Evolutionary conservation across 257 asterid genomes (phyloP).

Genomic region (Thymus mandschuricus): DNA sequence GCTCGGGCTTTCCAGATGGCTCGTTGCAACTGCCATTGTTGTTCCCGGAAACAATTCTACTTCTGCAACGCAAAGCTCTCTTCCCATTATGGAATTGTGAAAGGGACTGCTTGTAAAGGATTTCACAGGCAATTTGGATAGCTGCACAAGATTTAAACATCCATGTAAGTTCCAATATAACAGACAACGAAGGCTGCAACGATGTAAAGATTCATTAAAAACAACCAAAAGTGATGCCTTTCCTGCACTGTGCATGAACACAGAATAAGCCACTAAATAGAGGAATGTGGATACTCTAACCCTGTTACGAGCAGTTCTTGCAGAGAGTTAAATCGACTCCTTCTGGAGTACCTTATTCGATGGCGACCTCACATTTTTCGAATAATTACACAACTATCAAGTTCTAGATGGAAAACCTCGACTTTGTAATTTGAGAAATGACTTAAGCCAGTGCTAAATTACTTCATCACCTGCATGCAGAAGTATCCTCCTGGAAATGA

Average conservation of each 20-base stretch:
- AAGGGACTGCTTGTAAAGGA: conserved; percentile 68
- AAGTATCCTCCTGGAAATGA: conserved; percentile 60
- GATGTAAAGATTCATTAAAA: background rate
- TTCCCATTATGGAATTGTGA: conserved; percentile 75
- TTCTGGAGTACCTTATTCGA: background rate
- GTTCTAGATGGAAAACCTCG: background rate
- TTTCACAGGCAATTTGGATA: conserved; percentile 73
- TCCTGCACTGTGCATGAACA: background rate
- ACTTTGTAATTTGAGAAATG: too few species aligned
- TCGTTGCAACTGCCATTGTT: conserved; percentile 74
- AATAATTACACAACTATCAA: background rate
- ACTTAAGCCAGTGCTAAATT: too few species aligned
- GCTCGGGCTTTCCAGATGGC: conserved; percentile 94
- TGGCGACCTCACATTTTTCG: background rate
- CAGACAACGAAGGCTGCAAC: background rate
- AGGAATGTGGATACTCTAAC: background rate
- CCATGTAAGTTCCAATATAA: background rate
- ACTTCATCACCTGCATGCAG: conserved; percentile 80
- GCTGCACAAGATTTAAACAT: conserved; percentile 44
- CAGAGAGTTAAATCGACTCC: background rate
- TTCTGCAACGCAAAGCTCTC: conserved; percentile 76
- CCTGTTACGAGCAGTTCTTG: background rate
- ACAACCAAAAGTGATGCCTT: background rate
- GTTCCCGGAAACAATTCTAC: conserved; percentile 50
- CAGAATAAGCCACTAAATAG: background rate